Base-by-base conservation (phyloP, 2,329 filamentous ascomycete species). In the Pyricularia pennisetigena region DNA sequence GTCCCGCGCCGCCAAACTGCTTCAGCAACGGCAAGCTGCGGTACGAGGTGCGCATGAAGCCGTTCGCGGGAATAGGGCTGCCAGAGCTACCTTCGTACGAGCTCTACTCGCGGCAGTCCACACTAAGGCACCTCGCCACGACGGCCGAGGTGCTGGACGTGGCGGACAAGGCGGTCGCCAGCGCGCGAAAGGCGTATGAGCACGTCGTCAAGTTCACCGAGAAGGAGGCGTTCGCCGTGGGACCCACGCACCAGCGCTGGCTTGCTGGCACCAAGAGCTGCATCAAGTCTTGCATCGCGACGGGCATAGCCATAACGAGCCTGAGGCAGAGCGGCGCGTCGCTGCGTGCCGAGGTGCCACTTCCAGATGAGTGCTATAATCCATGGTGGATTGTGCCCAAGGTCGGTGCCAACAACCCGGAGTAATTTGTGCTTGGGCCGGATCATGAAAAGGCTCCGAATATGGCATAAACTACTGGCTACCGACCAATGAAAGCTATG, bases 11-110 rank as follows among this genome's bases (percentile, higher is more conserved):
- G 5, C 76, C 77, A 0, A 80, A 86, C 1, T 88, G 90, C 0
- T 96, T 93, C 75, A 86, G 88, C 68, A 86, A 85, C 20, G 85
- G 90, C 69, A 78, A 82, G 35, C 80, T 93, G 4, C 88, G 92
- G 14, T 94, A 95, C 76, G 90, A 95, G 72, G 80, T 96, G 10
- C 90, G 94, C 69, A 95, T 97, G 92, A 91, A 90, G 73, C 92
- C 93, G 0, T 97, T 96, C 74, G 81, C 89, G 0, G 76, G 81
- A 8, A 85, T 97, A 68, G 84, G 85, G 10, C 82, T 92, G 1
- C 91, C 92, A 0, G 85, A 87, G 69, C 81, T 92, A 14, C 88
- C 91, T 0, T 79, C 85, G 0, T 90, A 86, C 70, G 85, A 87
- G 7, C 85, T 88, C 16, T 92, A 91, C 70, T 72, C 76, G 9